Evolutionary conservation across 2,329 filamentous ascomycete species (phyloP).

Genomic region (Paecilomyces niveus): DNA sequence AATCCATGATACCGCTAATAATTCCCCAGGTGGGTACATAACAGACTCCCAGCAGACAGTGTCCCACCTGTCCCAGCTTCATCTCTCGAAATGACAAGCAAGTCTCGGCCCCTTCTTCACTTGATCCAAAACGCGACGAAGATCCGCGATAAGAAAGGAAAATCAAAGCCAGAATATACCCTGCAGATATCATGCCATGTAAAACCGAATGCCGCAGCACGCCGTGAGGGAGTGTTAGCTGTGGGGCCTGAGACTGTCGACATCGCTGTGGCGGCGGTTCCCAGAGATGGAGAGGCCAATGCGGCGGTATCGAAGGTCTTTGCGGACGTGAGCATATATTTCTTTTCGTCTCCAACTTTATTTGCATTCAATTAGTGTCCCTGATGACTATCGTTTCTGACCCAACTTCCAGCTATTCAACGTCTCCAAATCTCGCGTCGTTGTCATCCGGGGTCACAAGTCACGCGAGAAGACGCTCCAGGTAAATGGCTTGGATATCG

Average conservation of each 20-base stretch:
- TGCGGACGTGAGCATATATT: slow-evolving; percentile 43
- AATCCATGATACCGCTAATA: not conserved
- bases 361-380: not conserved
- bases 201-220: slow-evolving; percentile 57
- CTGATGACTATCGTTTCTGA: not conserved
- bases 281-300: slow-evolving; percentile 63
- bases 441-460: slow-evolving; percentile 57
- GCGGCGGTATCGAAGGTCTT: slow-evolving; percentile 58
- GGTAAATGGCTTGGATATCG: slow-evolving; percentile 21
- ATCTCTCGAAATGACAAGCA: not conserved
- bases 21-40: not conserved
- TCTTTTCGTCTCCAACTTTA: not conserved
- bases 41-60: not conserved
- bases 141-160: not conserved
- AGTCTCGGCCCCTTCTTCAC: not conserved
- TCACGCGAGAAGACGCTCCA: slow-evolving; percentile 57
- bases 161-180: slow-evolving; percentile 17
- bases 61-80: not conserved
- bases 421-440: slow-evolving; percentile 57
- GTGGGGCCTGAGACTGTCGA: slow-evolving; percentile 54
- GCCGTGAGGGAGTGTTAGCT: slow-evolving; percentile 53
- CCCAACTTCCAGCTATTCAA: slow-evolving; percentile 43
- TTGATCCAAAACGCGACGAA: not conserved
- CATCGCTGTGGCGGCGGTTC: slow-evolving; percentile 58
- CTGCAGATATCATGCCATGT: slow-evolving; percentile 60